phyloP scores from a whole-genome alignment of 139 green algal species.

The Chlorella sp. region DNA sequence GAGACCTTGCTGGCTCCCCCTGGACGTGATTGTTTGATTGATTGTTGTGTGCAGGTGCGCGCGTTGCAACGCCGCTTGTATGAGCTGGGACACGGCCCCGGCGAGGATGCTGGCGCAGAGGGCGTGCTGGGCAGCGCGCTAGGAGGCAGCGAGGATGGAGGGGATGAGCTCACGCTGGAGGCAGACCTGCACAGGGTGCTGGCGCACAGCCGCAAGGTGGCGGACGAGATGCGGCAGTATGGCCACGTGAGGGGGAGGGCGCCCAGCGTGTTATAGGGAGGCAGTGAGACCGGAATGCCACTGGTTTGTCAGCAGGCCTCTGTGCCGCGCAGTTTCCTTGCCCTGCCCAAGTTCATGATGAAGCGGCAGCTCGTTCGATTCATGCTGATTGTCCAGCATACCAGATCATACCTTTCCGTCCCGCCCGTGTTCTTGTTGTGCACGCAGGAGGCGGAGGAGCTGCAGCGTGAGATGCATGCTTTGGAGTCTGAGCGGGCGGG shows the following conservation, averaged over 20 bases:
- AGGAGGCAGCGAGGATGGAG: not conserved
- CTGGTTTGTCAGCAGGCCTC: too few relatives aligned
- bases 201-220: slow-evolving; percentile 14
- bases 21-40: too few relatives aligned
- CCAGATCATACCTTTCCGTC: too few relatives aligned
- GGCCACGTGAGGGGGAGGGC: slow-evolving; percentile 5
- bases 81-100: slow-evolving; percentile 70
- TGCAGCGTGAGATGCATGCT: slow-evolving; percentile 75
- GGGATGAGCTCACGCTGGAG: not conserved
- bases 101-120: slow-evolving; percentile 27
- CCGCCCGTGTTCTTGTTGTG: not conserved
- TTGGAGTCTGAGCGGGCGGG: slow-evolving; percentile 68
- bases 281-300: too few relatives aligned
- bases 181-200: slow-evolving; percentile 23
- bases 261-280: not conserved
- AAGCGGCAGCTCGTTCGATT: too few relatives aligned
- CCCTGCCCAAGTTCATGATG: too few relatives aligned
- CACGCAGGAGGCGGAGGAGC: slow-evolving; percentile 76
- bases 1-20: too few relatives aligned
- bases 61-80: slow-evolving; percentile 64
- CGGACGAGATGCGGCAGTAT: slow-evolving; percentile 6
- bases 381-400: not conserved
- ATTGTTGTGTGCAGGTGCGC: slow-evolving; percentile 54
- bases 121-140: not conserved
- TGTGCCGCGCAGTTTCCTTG: too few relatives aligned